Percentiles rank a stretch among this genome's conserved stretches.
Conservation (phyloP, 148 eudicot genomes). For the Camellia granthamiana region DNA sequence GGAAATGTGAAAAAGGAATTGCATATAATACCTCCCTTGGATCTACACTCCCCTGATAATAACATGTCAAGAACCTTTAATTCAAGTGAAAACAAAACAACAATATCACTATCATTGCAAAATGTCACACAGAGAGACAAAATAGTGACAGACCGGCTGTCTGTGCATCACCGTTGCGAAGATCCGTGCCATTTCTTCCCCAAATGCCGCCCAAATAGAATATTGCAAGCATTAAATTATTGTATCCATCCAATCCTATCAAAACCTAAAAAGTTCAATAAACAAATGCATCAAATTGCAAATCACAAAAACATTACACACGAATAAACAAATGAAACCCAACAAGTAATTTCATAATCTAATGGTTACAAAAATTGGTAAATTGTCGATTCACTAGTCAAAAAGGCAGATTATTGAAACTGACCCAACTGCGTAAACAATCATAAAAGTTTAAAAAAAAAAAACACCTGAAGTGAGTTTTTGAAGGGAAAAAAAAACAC, state of each 20-base stretch:
- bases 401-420: neutral
- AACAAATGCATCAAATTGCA: neutral
- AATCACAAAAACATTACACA: neutral
- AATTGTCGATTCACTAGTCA: neutral
- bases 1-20: neutral
- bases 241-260: neutral
- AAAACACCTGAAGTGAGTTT: neutral
- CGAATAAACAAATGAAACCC: neutral
- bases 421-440: neutral
- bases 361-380: neutral
- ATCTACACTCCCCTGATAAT: constrained; percentile 10
- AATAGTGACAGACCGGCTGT: no score
- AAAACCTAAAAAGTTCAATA: neutral
- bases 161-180: neutral
- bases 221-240: neutral
- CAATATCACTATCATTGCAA: neutral
- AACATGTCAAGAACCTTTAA: neutral
- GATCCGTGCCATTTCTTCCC: neutral
- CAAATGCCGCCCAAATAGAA: neutral
- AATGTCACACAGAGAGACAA: neutral
- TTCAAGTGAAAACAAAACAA: neutral
- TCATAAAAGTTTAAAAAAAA: constrained; percentile 1
- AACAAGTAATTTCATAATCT: neutral
- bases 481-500: neutral
- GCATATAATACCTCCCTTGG: constrained; percentile 9